Evolutionary conservation across 805 yeast species (phyloP).

Genomic region (Groenewaldozyma salmanticensis): DNA sequence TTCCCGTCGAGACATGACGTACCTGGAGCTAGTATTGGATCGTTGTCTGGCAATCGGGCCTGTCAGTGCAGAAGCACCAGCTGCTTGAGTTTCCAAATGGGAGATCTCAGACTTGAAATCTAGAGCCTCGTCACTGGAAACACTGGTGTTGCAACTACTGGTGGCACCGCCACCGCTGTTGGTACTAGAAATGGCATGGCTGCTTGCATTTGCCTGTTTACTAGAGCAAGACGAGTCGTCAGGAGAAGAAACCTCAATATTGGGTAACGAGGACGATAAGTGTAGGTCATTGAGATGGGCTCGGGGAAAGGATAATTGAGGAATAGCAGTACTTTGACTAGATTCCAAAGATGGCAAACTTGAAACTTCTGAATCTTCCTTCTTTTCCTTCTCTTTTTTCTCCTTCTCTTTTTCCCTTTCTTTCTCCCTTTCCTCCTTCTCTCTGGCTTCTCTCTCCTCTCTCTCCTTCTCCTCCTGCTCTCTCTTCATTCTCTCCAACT

Average conservation of each 20-base stretch:
- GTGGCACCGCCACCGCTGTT: neutral
- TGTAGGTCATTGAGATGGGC: neutral
- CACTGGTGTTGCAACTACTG: neutral
- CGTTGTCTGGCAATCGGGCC: conserved; percentile 8
- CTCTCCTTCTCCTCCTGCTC: neutral
- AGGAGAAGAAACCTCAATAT: neutral
- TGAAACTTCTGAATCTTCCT: neutral
- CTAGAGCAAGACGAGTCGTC: neutral
- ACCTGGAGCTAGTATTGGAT: conserved; percentile 10
- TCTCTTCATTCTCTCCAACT: neutral
- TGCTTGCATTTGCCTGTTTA: too few species aligned
- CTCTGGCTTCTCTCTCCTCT: neutral
- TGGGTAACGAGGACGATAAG: neutral
- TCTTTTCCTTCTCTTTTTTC: too few species aligned
- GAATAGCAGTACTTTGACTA: neutral
- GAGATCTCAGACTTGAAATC: neutral
- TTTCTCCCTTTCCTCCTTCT: conserved; percentile 1
- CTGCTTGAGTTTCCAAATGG: neutral
- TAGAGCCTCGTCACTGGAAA: neutral
- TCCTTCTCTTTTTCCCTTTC: neutral
- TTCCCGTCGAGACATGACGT: neutral
- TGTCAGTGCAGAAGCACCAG: neutral
- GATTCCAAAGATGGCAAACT: neutral
- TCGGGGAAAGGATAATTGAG: neutral
- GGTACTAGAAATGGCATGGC: too few species aligned